phyloP scores from a whole-genome alignment of 2,329 filamentous ascomycete genomes.

The Calonectria honghensis region DNA sequence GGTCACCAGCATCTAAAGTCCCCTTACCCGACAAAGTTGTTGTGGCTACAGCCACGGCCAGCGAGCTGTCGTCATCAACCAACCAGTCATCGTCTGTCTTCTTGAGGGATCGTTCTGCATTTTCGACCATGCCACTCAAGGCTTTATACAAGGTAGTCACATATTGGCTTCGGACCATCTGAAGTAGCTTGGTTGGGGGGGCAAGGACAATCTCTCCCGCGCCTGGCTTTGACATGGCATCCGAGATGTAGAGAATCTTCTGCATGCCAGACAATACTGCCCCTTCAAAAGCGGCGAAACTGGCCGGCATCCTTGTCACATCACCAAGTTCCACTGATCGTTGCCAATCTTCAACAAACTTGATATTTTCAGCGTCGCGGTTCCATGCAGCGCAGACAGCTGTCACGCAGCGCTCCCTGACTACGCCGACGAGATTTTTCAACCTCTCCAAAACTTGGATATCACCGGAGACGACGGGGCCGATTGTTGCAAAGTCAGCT shows the following conservation, averaged over 20 bases:
- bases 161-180: constrained; percentile 94
- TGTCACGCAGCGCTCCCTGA: constrained; percentile 89
- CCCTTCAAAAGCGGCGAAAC: constrained; percentile 90
- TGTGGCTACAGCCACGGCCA: constrained; percentile 57
- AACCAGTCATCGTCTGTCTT: constrained; percentile 79
- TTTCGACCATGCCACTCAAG: constrained; percentile 96
- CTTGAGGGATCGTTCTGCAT: constrained; percentile 85
- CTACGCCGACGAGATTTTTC: constrained; percentile 82
- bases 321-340: constrained; percentile 87
- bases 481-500: constrained; percentile 87
- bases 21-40: constrained; percentile 65
- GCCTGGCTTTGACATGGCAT: constrained; percentile 85
- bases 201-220: constrained; percentile 87
- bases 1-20: constrained; percentile 73
- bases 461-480: constrained; percentile 76
- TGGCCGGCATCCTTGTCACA: constrained; percentile 91
- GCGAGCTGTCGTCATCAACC: constrained; percentile 66
- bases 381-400: constrained; percentile 95
- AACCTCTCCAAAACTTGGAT: constrained; percentile 81
- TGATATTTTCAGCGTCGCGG: constrained; percentile 93
- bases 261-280: constrained; percentile 90
- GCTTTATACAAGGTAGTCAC: constrained; percentile 96
- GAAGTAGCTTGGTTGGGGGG: constrained; percentile 89
- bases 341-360: constrained; percentile 95
- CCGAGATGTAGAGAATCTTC: constrained; percentile 94